Evolutionary conservation across 768 basidiomycete genomes (phyloP).

Genomic region (Tricholoma sp.): DNA sequence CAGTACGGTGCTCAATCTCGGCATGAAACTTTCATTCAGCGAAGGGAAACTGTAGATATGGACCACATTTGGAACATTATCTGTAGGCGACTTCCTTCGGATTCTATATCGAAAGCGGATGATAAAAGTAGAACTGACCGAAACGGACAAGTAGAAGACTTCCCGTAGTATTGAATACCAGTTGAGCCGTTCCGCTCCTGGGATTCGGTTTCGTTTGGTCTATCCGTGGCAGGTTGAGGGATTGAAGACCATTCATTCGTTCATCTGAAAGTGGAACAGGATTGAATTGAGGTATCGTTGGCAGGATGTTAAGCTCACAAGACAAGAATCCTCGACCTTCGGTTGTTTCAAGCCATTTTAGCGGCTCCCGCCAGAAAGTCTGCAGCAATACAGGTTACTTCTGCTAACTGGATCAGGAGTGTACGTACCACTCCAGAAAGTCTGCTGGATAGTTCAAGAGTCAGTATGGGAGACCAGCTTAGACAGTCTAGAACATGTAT

Average conservation of each 20-base stretch:
- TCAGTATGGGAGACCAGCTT: slow-evolving; percentile 66
- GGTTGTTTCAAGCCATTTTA: slow-evolving; percentile 79
- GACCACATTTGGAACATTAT: slow-evolving; percentile 55
- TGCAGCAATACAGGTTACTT: slow-evolving; percentile 22
- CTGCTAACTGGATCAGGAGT: neutral
- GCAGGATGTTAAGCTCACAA: slow-evolving; percentile 42
- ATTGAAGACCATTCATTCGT: slow-evolving; percentile 50
- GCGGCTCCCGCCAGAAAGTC: slow-evolving; percentile 84
- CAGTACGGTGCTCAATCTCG: slow-evolving; percentile 61
- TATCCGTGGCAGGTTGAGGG: slow-evolving; percentile 41
- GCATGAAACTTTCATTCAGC: slow-evolving; percentile 49
- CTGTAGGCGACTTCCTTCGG: slow-evolving; percentile 26
- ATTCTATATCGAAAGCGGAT: neutral
- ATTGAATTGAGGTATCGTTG: neutral
- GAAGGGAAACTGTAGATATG: slow-evolving; percentile 74
- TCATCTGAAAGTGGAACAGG: slow-evolving; percentile 45
- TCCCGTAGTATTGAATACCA: slow-evolving; percentile 82
- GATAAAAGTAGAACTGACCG: slow-evolving; percentile 37
- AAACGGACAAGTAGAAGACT: slow-evolving; percentile 69
- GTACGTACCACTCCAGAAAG: slow-evolving; percentile 55
- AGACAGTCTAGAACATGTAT: slow-evolving; percentile 70
- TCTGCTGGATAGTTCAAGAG: slow-evolving; percentile 57
- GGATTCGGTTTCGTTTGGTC: slow-evolving; percentile 62
- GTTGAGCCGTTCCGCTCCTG: slow-evolving; percentile 62
- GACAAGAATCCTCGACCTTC: slow-evolving; percentile 84